phyloP scores from a whole-genome alignment of 1,284 basidiomycete genomes.

The Taiwanofungus camphoratus region DNA sequence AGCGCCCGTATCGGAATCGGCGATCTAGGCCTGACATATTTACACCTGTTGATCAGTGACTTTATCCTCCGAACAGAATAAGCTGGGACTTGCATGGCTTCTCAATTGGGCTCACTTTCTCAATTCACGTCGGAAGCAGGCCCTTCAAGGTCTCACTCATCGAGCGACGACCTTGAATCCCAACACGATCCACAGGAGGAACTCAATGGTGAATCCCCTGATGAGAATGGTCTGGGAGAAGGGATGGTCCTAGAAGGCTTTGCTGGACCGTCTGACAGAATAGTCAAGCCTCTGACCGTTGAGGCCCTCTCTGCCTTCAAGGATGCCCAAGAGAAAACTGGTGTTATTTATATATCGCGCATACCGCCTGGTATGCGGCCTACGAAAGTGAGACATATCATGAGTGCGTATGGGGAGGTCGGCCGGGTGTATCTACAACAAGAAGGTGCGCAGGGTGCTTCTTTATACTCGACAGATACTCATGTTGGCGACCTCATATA shows the following conservation, averaged over 20 bases:
- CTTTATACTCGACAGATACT: background rate
- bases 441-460: slow-evolving; percentile 50
- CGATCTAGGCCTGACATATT: no score
- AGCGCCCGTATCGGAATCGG: no score
- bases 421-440: slow-evolving; percentile 86
- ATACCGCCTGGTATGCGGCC: slow-evolving; percentile 99
- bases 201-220: slow-evolving; percentile 22
- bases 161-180: no score
- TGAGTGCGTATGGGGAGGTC: slow-evolving; percentile 79
- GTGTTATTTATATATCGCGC: slow-evolving; percentile 92
- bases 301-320: slow-evolving; percentile 71
- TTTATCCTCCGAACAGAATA: slow-evolving; percentile 5
- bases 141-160: no score
- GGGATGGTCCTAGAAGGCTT: slow-evolving; percentile 58
- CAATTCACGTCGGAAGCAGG: slow-evolving; percentile 24
- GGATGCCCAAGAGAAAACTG: slow-evolving; percentile 64
- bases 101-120: no score
- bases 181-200: slow-evolving; percentile 21
- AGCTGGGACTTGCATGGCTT: no score
- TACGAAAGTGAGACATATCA: slow-evolving; percentile 90
- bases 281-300: slow-evolving; percentile 63
- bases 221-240: slow-evolving; percentile 26
- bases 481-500: slow-evolving; percentile 5
- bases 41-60: slow-evolving; percentile 6
- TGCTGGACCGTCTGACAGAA: slow-evolving; percentile 46